Evolutionary conservation across 2,329 filamentous ascomycete species (phyloP), one percentile per base, ranked within the genome.

Genomic region (Ophiocordyceps camponoti-saundersi): DNA sequence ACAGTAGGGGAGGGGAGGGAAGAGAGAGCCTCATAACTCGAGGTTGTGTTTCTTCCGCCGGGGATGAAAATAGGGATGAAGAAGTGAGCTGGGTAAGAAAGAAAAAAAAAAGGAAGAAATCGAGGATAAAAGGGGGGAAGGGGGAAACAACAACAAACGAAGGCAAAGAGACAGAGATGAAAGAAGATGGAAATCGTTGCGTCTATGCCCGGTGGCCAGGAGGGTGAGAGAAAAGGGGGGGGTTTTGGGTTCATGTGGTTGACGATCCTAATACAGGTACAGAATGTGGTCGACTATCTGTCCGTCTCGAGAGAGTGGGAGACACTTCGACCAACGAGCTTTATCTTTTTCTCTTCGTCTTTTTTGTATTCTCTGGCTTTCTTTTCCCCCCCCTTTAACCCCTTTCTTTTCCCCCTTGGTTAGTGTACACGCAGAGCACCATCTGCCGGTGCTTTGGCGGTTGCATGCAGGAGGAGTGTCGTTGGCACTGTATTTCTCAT

Each of bases 401-500:
- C 23, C 49, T 52, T 53, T 53, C 52, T 56, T 58, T 51, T 23
- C 6, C 15, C 20, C 20, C 51, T 51, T 50, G 41, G 51, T 47
- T 61, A 61, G 52, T 62, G 53, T 64, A 64, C 63, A 63, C 58
- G 57, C 59, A 56, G 50, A 56, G 55, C 54, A 56, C 48, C 49
- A 46, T 44, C 34, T 18, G 39, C n/a, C 47, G 53, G 50, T 56
- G 55, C 54, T 52, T 57, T 61, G 60, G 51, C 51, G 52, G 50
- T 57, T 49, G 48, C 44, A 53, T 52, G 49, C 46, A 52, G 48
- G 48, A 44, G 47, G 49, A 49, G 51, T 50, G 51, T 39, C 16
- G 34, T 39, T 18, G 34, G n/a, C 16, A 18, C 34, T 39, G 10
- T 18, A 6, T 39, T 39, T 39, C 26, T 29, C 34, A 39, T 39